These are phyloP conservation scores for Canna indica DNA, from an alignment of 176 grass and related monocot genomes.

Conservation along the genomic window DNA sequence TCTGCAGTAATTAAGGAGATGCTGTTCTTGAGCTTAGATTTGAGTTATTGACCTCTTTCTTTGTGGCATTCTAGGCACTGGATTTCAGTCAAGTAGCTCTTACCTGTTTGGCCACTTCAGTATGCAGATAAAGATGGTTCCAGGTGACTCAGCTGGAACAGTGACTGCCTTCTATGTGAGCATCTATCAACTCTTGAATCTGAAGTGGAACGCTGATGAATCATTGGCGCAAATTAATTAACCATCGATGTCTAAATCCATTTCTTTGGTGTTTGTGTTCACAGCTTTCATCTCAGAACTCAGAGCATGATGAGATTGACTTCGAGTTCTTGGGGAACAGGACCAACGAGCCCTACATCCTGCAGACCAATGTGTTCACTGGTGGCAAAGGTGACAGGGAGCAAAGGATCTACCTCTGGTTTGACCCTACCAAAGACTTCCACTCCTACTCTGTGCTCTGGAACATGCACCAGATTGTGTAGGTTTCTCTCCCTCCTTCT, in stretches of 20 bases:
- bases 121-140: constrained; percentile 17
- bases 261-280: not conserved
- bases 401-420: constrained; percentile 20
- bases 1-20: not conserved
- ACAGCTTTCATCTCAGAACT: constrained; percentile 14
- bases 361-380: constrained; percentile 17
- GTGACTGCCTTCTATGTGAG: constrained; percentile 13
- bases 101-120: constrained; percentile 21
- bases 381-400: constrained; percentile 16
- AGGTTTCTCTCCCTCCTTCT: not conserved
- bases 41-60: not conserved
- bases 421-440: constrained; percentile 7
- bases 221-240: not conserved
- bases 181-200: not conserved
- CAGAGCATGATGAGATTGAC: constrained; percentile 13
- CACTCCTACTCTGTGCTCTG: constrained; percentile 13
- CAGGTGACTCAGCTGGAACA: constrained; percentile 4
- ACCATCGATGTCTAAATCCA: not conserved
- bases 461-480: constrained; percentile 10
- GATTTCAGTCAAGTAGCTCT: constrained; percentile 5
- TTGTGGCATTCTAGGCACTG: not conserved
- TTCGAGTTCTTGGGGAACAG: constrained; percentile 19
- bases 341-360: constrained; percentile 4
- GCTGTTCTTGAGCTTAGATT: not conserved
- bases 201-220: no score